Evolutionary conservation across 2,329 filamentous ascomycete genomes (phyloP), one percentile per base, ranked within the genome.

Genomic region (Ambrosiella xylebori): DNA sequence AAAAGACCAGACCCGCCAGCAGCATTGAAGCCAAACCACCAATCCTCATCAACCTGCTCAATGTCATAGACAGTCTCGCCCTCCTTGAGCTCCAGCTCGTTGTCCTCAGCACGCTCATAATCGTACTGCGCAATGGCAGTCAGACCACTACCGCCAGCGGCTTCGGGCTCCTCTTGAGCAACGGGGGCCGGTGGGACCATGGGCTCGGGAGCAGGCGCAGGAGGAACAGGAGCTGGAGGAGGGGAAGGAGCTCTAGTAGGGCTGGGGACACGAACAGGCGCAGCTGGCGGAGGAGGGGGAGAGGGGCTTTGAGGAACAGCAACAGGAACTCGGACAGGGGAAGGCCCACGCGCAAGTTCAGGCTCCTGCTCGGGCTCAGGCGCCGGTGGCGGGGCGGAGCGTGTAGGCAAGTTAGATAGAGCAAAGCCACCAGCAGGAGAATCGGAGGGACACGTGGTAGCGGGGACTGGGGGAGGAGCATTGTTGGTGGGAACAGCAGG

Each of bases 61-160:
- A 98, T 95, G 67, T 95, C 85, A 27, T 80, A 89, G 41, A 98
- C 85, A 63, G 84, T 80, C 65, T 96, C 87, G 62, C 90, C 90
- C 71, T 98, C 93, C 35, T 80, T 77, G 15, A 98, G 78, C 63
- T 95, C 89, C 59, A 98, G 80, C 71, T 98, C 93, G 66, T 98
- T 98, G 64, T 95, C 90, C 70, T 98, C 93, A 1, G 89, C 89
- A 72, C 94, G 96, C 66, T 96, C 91, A 67, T 98, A 98, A 68
- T 98, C 93, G 68, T 93, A 98, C 66, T 93, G 84, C 40, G 93
- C 80, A 59, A 94, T 66, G 1, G 93, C 93, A 53, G 82, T 81
- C 67, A 84, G 79, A 57, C 85, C 85, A 40, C 77, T 77, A 8
- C 59, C 57, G 37, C 56, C 56, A n/a, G 50, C 60, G 37, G 61